A percentile compares a stretch with the other conserved stretches of the same genome.
phyloP scores from a whole-genome alignment of 2,329 filamentous ascomycete genomes.

The Xylariaceae sp. region DNA sequence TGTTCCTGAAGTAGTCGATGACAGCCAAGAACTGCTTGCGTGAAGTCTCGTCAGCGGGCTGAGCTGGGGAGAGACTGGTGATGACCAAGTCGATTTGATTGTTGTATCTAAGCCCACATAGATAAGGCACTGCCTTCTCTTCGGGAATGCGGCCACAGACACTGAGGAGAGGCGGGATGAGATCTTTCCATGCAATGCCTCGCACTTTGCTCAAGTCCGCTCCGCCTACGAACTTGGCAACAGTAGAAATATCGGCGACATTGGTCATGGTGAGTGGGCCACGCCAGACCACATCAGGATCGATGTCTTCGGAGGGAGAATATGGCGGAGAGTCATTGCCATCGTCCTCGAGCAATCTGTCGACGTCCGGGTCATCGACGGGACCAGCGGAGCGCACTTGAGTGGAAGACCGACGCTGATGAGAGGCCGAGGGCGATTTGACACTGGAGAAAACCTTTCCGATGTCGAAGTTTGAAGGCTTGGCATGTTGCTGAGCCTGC shows the following conservation, averaged over 20 bases:
- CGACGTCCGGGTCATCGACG: constrained; percentile 82
- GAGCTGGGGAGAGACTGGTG: constrained; percentile 61
- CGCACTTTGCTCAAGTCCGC: constrained; percentile 66
- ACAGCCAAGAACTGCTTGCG: constrained; percentile 67
- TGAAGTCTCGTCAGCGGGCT: constrained; percentile 57
- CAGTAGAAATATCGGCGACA: constrained; percentile 70
- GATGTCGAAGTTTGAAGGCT: constrained; percentile 69
- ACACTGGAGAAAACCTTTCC: constrained; percentile 82
- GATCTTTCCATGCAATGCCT: constrained; percentile 62
- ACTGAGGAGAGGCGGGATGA: constrained; percentile 68
- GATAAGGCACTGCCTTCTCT: constrained; percentile 82
- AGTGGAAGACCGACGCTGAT: constrained; percentile 48
- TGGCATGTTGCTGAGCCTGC: constrained; percentile 50
- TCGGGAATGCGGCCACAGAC: constrained; percentile 80
- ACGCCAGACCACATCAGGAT: constrained; percentile 75
- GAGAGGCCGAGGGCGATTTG: constrained; percentile 63
- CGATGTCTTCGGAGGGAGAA: constrained; percentile 71
- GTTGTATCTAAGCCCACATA: constrained; percentile 82
- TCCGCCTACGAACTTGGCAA: constrained; percentile 81
- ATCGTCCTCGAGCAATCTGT: constrained; percentile 81
- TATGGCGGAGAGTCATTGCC: constrained; percentile 78
- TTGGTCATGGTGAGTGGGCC: constrained; percentile 74
- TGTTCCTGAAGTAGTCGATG: constrained; percentile 82
- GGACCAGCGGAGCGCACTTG: constrained; percentile 50
- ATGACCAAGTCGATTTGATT: constrained; percentile 81